phyloP scores from a whole-genome alignment of 176 grass and related monocot genomes.

The Phoenix dactylifera region DNA sequence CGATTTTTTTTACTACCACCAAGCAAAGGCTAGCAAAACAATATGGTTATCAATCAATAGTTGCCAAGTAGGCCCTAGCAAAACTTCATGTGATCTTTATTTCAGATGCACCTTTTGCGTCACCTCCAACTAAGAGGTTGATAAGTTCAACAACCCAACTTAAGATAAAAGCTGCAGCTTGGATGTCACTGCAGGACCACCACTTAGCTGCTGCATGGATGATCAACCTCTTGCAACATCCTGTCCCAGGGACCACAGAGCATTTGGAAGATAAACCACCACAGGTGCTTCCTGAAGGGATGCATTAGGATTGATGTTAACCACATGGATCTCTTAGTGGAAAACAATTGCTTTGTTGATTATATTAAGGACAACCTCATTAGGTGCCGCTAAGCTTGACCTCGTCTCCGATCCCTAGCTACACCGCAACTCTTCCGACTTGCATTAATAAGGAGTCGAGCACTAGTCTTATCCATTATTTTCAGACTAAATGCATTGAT shows the following conservation, averaged over 20 bases:
- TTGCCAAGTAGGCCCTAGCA: no score
- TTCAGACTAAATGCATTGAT: conserved; percentile 12
- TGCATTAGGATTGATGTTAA: conserved; percentile 30
- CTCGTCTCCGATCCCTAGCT: conserved; percentile 1
- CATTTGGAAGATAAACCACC: conserved; percentile 24
- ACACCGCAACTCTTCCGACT: conserved; percentile 1
- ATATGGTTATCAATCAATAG: no score
- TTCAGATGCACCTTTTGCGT: no score
- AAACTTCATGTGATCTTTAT: no score
- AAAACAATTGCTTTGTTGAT: background rate
- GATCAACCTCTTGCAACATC: conserved; percentile 24
- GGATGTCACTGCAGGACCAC: background rate
- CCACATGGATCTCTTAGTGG: conserved; percentile 15
- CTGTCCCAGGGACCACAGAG: conserved; percentile 45
- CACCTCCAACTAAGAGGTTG: no score
- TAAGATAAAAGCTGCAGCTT: no score
- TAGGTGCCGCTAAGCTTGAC: background rate
- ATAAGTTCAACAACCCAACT: conserved; percentile 7
- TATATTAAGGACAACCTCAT: background rate
- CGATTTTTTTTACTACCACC: no score
- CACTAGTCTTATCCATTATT: conserved; percentile 29
- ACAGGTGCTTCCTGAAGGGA: conserved; percentile 35
- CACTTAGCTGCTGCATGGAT: conserved; percentile 15
- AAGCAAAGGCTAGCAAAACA: no score
- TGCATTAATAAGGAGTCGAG: conserved; percentile 8